Percentiles rank a stretch among this genome's conserved stretches.
phyloP scores from a whole-genome alignment of 2,329 filamentous ascomycete genomes.

The Oidium heveae region DNA sequence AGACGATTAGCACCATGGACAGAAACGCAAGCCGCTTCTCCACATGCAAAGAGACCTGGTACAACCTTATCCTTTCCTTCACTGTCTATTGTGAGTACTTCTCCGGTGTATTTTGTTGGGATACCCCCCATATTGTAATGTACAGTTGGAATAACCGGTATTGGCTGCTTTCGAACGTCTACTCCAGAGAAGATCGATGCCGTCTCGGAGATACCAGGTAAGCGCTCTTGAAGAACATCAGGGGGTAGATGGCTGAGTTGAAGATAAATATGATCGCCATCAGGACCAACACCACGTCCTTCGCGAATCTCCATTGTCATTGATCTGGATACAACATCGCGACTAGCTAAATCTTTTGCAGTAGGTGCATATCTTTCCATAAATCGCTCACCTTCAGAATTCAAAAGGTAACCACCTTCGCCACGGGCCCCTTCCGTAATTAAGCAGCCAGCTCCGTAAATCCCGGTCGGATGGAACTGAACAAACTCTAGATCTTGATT shows the following conservation, averaged over 20 bases:
- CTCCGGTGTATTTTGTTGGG: constrained; percentile 87
- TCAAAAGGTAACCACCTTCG: constrained; percentile 92
- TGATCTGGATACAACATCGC: constrained; percentile 87
- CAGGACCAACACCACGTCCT: constrained; percentile 82
- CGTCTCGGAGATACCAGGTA: constrained; percentile 96
- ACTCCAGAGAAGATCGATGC: constrained; percentile 93
- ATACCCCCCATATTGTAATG: constrained; percentile 99
- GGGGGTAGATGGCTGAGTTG: constrained; percentile 87
- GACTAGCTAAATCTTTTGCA: constrained; percentile 87
- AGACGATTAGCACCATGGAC: constrained; percentile 96
- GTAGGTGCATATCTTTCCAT: constrained; percentile 98
- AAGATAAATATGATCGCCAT: constrained; percentile 97
- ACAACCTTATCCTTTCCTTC: constrained; percentile 79
- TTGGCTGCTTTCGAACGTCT: constrained; percentile 90
- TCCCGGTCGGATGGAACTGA: constrained; percentile 97
- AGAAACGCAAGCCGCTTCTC: constrained; percentile 91
- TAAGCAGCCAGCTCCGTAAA: constrained; percentile 92
- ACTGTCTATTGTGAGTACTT: constrained; percentile 75
- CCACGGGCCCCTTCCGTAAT: constrained; percentile 96
- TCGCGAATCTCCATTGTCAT: constrained; percentile 98
- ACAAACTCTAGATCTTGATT: constrained; percentile 99
- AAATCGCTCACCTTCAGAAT: constrained; percentile 95
- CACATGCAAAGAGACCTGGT: constrained; percentile 82
- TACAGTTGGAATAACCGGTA: constrained; percentile 84
- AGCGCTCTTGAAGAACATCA: constrained; percentile 81